A percentile compares a stretch with the other conserved stretches of the same genome.
phyloP scores from a whole-genome alignment of 2,329 filamentous ascomycete genomes.

The Aureobasidium sp. region DNA sequence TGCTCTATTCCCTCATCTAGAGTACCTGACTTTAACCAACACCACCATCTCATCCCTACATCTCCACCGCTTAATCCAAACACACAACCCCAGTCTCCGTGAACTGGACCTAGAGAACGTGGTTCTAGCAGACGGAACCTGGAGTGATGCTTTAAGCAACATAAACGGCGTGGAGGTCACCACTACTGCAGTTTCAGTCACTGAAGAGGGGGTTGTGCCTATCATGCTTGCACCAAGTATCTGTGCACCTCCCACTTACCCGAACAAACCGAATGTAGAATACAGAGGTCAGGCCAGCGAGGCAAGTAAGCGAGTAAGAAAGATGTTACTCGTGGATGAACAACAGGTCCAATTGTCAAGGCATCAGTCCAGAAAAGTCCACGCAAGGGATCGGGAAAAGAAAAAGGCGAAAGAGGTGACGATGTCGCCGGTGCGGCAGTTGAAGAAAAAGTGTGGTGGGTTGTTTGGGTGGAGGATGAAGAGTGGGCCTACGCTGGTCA shows the following conservation, averaged over 20 bases:
- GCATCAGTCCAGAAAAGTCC: neutral
- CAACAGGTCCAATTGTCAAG: neutral
- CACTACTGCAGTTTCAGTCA: neutral
- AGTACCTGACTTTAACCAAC: conserved; percentile 65
- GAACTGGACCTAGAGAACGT: conserved; percentile 79
- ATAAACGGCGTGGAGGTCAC: conserved; percentile 36
- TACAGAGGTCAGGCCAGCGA: neutral
- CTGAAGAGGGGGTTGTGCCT: conserved; percentile 16
- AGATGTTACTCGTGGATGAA: neutral
- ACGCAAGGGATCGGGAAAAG: neutral
- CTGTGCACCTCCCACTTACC: no score
- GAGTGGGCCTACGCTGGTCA: neutral
- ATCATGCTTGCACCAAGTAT: conserved; percentile 16
- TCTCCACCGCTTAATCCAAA: conserved; percentile 60
- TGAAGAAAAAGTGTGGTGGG: neutral
- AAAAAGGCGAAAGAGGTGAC: neutral
- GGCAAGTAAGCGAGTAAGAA: neutral
- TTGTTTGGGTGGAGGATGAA: neutral
- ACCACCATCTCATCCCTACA: conserved; percentile 64
- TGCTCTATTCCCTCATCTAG: conserved; percentile 54
- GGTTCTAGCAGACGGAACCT: conserved; percentile 61
- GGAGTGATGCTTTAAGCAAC: conserved; percentile 76
- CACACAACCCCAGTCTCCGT: conserved; percentile 60
- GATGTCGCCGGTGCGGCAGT: neutral
- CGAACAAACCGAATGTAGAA: neutral